Percentiles rank a stretch among this genome's conserved stretches.
Conservation (phyloP, 768 basidiomycete species). For the Psilocybe sp. region DNA sequence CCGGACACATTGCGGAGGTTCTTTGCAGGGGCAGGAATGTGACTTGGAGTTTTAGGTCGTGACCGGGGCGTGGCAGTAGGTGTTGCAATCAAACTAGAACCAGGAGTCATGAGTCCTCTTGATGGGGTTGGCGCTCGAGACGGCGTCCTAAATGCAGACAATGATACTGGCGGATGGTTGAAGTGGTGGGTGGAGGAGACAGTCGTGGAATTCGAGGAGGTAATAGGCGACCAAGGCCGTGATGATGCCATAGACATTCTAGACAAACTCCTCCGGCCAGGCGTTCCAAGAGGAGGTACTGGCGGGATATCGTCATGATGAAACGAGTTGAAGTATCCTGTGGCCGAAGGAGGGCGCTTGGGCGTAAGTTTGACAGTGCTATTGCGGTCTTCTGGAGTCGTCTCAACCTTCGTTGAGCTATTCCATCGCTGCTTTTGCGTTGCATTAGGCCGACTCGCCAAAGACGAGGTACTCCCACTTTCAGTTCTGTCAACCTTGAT, state of each 20-base stretch:
- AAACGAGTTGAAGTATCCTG: constrained; percentile 32
- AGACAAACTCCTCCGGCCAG: constrained; percentile 64
- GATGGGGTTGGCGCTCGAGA: constrained; percentile 65
- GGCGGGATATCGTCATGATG: constrained; percentile 36
- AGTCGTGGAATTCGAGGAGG: constrained; percentile 69
- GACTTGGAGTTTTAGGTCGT: constrained; percentile 76
- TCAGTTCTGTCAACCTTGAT: constrained; percentile 32
- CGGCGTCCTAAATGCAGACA: constrained; percentile 41
- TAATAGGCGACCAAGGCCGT: constrained; percentile 77
- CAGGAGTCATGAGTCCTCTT: constrained; percentile 31
- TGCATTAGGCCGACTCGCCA: constrained; percentile 29
- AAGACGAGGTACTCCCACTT: constrained; percentile 29
- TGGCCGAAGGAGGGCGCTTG: constrained; percentile 48
- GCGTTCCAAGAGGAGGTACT: constrained; percentile 44
- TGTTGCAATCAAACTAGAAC: constrained; percentile 34
- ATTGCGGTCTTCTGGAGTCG: constrained; percentile 39
- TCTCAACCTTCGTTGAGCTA: constrained; percentile 71
- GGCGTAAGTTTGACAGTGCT: constrained; percentile 46
- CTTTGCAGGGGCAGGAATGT: constrained; percentile 66
- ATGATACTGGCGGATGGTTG: constrained; percentile 28
- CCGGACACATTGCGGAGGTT: constrained; percentile 48
- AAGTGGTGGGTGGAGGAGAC: constrained; percentile 40
- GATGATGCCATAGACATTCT: constrained; percentile 76
- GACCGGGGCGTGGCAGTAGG: constrained; percentile 60
- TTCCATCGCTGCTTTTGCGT: constrained; percentile 66